A percentile compares a stretch with the other conserved stretches of the same genome.
Evolutionary conservation across 140 eudicot species (phyloP).

Genomic region (Flaveria floridana): DNA sequence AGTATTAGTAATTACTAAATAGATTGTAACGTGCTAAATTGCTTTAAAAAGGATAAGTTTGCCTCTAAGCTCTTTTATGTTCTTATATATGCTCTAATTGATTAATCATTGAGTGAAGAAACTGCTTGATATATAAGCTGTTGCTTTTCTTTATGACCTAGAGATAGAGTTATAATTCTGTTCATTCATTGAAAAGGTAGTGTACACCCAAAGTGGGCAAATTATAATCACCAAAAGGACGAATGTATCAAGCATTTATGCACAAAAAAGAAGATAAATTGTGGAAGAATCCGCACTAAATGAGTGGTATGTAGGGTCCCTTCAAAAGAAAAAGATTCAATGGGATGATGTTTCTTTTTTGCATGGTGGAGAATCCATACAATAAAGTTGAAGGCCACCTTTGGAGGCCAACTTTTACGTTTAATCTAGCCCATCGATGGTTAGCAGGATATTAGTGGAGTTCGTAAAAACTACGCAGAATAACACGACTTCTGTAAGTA

Average conservation of each 20-base stretch:
- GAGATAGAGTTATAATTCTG: conserved; percentile 13
- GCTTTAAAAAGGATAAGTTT: not conserved
- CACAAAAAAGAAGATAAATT: conserved; percentile 9
- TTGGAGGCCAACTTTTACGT: not conserved
- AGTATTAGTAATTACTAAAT: conserved; percentile 16
- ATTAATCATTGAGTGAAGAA: not conserved
- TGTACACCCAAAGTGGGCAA: conserved; percentile 23
- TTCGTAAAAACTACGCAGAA: not conserved
- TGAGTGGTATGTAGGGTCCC: conserved; percentile 46
- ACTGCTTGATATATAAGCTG: not conserved
- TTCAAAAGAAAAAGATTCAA: conserved; percentile 41
- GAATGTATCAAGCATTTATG: conserved; percentile 19
- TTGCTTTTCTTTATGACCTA: conserved; percentile 7
- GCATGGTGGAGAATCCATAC: conserved; percentile 59
- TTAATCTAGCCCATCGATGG: not conserved
- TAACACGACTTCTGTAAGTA: not conserved
- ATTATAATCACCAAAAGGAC: conserved; percentile 26
- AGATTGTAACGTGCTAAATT: too few species aligned
- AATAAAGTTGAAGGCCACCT: conserved; percentile 30
- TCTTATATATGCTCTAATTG: not conserved
- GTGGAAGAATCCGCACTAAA: conserved; percentile 25
- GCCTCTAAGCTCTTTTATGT: not conserved
- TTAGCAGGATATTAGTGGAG: not conserved
- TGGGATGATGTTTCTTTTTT: conserved; percentile 27
- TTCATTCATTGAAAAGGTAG: conserved; percentile 17